Percentiles rank a stretch among this genome's conserved stretches.
These are phyloP conservation scores for Suhomyces prunicola DNA, from an alignment of 805 yeast genomes.

Conservation along the genomic window DNA sequence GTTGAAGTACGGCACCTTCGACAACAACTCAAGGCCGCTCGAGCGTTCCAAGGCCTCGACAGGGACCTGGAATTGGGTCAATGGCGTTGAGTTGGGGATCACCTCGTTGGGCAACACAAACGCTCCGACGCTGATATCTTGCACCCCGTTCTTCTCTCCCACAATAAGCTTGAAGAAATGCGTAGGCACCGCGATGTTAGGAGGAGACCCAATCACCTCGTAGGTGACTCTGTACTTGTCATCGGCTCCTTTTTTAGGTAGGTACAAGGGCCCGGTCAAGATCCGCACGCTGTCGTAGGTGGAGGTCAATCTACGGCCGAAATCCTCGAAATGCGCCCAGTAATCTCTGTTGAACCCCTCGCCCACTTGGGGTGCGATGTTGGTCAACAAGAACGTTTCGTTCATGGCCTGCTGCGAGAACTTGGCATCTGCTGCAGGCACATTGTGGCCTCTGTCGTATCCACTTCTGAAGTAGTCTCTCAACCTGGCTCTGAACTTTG, in stretches of 20 bases:
- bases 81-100: conserved; percentile 67
- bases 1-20: conserved; percentile 55
- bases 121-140: conserved; percentile 73
- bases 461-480: conserved; percentile 93
- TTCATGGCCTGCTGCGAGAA: conserved; percentile 90
- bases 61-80: conserved; percentile 81
- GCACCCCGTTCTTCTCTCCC: conserved; percentile 57
- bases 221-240: conserved; percentile 83
- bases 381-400: conserved; percentile 85
- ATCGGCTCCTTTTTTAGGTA: conserved; percentile 76
- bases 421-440: conserved; percentile 97
- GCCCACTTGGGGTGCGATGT: conserved; percentile 96
- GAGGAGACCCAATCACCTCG: conserved; percentile 96
- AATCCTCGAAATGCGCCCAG: conserved; percentile 96
- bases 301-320: conserved; percentile 72
- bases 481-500: conserved; percentile 67
- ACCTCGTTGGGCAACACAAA: conserved; percentile 89
- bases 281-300: conserved; percentile 73
- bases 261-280: conserved; percentile 89
- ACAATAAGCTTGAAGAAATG: conserved; percentile 91
- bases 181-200: conserved; percentile 94
- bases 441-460: conserved; percentile 95
- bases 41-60: conserved; percentile 84
- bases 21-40: conserved; percentile 78
- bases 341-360: conserved; percentile 95